Evolutionary conservation across 768 basidiomycete genomes (phyloP).

Genomic region (Gelatoporia subvermispora): DNA sequence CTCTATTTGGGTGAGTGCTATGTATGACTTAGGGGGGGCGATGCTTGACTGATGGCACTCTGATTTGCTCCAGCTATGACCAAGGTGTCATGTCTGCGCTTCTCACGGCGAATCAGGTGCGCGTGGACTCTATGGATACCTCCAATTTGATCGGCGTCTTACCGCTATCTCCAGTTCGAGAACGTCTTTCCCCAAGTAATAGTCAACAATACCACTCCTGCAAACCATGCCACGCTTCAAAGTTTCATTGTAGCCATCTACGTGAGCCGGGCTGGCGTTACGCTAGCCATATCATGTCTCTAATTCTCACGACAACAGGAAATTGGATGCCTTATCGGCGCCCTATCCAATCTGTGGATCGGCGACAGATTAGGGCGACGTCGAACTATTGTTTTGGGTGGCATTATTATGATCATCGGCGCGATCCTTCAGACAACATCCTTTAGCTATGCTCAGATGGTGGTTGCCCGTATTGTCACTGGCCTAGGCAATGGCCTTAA

Average conservation of each 20-base stretch:
- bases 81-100: conserved; percentile 71
- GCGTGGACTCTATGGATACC: no score
- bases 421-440: conserved; percentile 56
- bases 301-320: conserved; percentile 34
- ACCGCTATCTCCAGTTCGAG: conserved; percentile 38
- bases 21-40: background rate
- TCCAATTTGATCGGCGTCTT: no score
- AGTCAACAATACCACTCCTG: conserved; percentile 31
- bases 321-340: conserved; percentile 61
- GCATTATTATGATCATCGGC: conserved; percentile 56
- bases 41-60: background rate
- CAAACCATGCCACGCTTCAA: conserved; percentile 50
- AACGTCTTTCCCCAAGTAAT: conserved; percentile 52
- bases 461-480: conserved; percentile 56
- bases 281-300: background rate
- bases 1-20: conserved; percentile 48
- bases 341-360: conserved; percentile 57
- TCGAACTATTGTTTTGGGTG: conserved; percentile 53
- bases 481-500: conserved; percentile 66
- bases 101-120: conserved; percentile 48
- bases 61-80: conserved; percentile 42
- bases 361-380: conserved; percentile 57
- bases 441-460: conserved; percentile 54
- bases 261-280: conserved; percentile 21
- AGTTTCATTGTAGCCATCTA: conserved; percentile 59